Evolutionary conservation across 768 basidiomycete species (phyloP), one percentile per base, ranked within the genome.

Genomic region (Phylloporus sp.): DNA sequence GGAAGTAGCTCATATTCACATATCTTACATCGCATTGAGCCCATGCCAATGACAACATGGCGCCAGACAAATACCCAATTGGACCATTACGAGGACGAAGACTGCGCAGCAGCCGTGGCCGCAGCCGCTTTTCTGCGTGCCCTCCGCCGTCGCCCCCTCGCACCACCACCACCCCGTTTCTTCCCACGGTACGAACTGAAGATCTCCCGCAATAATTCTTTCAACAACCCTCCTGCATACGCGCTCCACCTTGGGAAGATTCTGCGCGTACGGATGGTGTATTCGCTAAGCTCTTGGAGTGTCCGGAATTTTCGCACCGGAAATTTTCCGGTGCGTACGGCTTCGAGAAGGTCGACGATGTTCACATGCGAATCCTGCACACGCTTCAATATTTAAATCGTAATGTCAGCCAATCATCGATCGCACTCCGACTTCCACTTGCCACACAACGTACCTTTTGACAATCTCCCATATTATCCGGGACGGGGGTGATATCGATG

Each of bases 351-450:
- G 39, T 74, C 68, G 16, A 70, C 57, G 6, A 73, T 59, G 36
- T 74, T 73, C 23, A 73, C 69, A 28, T 71, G 58, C 6, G 64
- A 57, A 15, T 56, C 59, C 50, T 57, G 50, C 6, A 72, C 60
- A n/a, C 39, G 43, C 43, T 29, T 12, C 29, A 29, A 12, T 12
- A 29, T 12, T 24, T 22, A 38, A 20, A 20, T 38, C 20, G 36
- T 18, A 12, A 6, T 5, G 23, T 47, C 29, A 39, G 36, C 5
- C 22, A 28, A 43, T 26, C 27, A 29, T 29, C 27, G 16, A 11
- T n/a, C 20, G 23, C 28, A 4, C 18, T n/a, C 35, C 18, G 15
- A 32, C 15, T 6, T 7, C 12, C 4, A 27, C 24, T 18, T 13
- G 5, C 13, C 2, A 9, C 11, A 26, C 10, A 12, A 51, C 60